Evolutionary conservation across 495 filamentous ascomycete species (phyloP), one percentile per base, ranked within the genome.

Genomic region (Aspergillus nidulans): DNA sequence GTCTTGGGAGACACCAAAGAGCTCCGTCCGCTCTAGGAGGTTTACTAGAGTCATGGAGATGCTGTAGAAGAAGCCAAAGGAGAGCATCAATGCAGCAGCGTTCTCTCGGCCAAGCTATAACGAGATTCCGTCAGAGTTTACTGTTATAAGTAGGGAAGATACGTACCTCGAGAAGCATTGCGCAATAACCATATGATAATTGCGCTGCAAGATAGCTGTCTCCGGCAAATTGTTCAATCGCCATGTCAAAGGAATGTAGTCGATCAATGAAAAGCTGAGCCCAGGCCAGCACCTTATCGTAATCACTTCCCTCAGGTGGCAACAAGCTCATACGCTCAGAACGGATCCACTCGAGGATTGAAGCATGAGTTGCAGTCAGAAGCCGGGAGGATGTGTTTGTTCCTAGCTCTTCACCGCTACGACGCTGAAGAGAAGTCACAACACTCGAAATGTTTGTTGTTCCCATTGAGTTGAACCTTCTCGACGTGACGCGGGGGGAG

Each of bases 211-310:
- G 58, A 26, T 65, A 63, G 59, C 71, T 72, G 47, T 69, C 66
- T 2, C 65, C 67, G 15, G 67, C 68, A 42, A 74, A 74, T 10
- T 66, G 52, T 20, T 63, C 60, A 38, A 74, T 69, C 23, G 59
- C 63, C 0, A 49, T 23, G 39, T 74, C 71, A 43, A 74, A 74
- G 12, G 62, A 66, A 41, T 72, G 64, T 18, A 74, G 50, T 25
- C 60, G 38, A 7, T 59, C 56, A 1, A 63, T 46, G 19, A 63
- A 63, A 3, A 63, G 50, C 21, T 50, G 49, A 1, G 71, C 69
- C 69, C 71, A 72, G 6, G 63, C 59, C 7, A 74, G 57, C n/a
- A 74, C 69, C 43, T 72, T 72, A 47, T 74, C 71, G 53, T 72
- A 72, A 54, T 61, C 68, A 54, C 71, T 72, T 48, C 71, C 71